These are phyloP conservation scores for Sporisorium graminicola DNA, from an alignment of 1,284 basidiomycete species.

Conservation along the genomic window DNA sequence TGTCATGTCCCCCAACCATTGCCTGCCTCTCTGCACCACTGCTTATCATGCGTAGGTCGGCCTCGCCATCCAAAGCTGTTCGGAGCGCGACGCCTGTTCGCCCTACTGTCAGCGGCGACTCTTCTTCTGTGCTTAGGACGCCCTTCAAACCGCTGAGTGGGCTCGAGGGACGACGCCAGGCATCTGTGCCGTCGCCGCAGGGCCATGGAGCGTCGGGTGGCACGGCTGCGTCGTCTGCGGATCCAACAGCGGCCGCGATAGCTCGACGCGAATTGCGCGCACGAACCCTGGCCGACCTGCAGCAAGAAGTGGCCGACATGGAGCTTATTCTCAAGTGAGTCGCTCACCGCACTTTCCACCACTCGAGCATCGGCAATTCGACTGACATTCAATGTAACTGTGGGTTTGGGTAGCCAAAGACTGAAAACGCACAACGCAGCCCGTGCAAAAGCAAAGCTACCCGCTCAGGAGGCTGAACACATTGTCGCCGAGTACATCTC, in stretches of 20 bases:
- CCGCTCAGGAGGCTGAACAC: constrained; percentile 27
- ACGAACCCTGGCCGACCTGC: constrained; percentile 17
- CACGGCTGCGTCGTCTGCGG: background rate
- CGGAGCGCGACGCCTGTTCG: background rate
- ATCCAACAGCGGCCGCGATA: background rate
- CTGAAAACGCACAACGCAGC: constrained; percentile 29
- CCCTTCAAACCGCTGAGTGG: constrained; percentile 35
- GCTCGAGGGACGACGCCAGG: constrained; percentile 12
- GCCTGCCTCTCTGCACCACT: background rate
- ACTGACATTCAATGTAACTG: background rate
- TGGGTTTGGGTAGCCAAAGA: constrained; percentile 9
- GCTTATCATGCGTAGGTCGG: constrained; percentile 32
- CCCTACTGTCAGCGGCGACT: constrained; percentile 4
- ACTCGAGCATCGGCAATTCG: background rate
- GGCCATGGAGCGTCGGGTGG: background rate
- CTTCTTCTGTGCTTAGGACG: constrained; percentile 21
- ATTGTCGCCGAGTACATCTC: constrained; percentile 37
- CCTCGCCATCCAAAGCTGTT: constrained; percentile 32
- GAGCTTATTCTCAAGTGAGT: constrained; percentile 33
- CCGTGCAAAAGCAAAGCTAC: constrained; percentile 5
- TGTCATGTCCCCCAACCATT: background rate
- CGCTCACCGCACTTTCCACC: background rate
- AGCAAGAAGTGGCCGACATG: constrained; percentile 29
- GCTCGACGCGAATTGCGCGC: constrained; percentile 16
- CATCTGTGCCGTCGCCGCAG: background rate